phyloP scores from a whole-genome alignment of 139 green algal genomes.

The Chlorella sp. region DNA sequence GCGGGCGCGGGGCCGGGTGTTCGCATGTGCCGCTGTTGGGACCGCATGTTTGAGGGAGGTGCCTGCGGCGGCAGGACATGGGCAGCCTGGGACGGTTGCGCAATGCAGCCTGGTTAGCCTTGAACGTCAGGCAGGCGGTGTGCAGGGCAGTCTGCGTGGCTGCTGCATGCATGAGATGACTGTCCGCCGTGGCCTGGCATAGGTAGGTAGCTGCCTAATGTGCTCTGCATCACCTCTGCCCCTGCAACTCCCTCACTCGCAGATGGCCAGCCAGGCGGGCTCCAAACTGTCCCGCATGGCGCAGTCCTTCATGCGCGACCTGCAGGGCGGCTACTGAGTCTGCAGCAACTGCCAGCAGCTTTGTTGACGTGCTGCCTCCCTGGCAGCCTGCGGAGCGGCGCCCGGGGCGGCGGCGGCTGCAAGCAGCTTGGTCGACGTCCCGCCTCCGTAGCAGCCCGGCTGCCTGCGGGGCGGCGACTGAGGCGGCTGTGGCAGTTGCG shows the following conservation, averaged over 20 bases:
- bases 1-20: neutral
- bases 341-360: too few species aligned
- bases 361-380: too few species aligned
- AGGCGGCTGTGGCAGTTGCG: too few species aligned
- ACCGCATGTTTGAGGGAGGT: too few species aligned
- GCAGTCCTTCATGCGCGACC: conserved; percentile 74
- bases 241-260: neutral
- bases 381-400: too few species aligned
- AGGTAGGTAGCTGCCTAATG: neutral
- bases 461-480: conserved; percentile 1
- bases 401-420: too few species aligned
- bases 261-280: conserved; percentile 63
- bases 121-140: neutral
- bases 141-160: neutral
- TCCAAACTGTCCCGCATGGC: conserved; percentile 74
- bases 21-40: neutral
- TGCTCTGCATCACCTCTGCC: neutral
- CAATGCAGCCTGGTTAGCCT: neutral
- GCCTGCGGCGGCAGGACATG: too few species aligned
- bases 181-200: too few species aligned
- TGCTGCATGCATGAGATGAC: too few species aligned
- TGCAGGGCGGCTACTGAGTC: conserved; percentile 36
- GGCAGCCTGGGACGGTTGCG: neutral
- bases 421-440: too few species aligned
- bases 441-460: too few species aligned